Conservation (phyloP, 2,329 filamentous ascomycete species). For the Ceratocystis colombiana region DNA sequence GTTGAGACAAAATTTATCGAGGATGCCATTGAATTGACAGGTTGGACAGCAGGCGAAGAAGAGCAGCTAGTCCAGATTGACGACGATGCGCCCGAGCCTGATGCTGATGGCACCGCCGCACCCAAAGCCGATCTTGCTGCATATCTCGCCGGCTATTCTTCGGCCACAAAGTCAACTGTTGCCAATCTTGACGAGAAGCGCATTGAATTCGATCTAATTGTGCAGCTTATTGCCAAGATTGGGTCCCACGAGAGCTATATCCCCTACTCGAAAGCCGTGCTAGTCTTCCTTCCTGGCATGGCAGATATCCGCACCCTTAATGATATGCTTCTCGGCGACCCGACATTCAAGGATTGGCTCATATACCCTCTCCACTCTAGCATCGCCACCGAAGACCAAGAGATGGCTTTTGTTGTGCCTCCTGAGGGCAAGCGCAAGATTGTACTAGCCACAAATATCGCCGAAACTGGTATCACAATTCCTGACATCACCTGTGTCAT, state of each 20-base stretch:
- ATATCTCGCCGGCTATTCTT: conserved; percentile 62
- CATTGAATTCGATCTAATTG: conserved; percentile 79
- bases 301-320: conserved; percentile 85
- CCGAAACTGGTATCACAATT: conserved; percentile 96
- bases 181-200: conserved; percentile 78
- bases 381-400: conserved; percentile 92
- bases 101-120: conserved; percentile 44
- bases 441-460: conserved; percentile 94
- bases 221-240: conserved; percentile 67
- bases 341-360: conserved; percentile 69
- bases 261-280: conserved; percentile 73
- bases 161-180: conserved; percentile 63
- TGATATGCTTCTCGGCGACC: conserved; percentile 69
- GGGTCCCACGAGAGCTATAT: conserved; percentile 56
- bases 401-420: conserved; percentile 80
- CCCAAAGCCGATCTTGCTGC: conserved; percentile 50
- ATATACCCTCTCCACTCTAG: conserved; percentile 87
- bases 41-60: conserved; percentile 53
- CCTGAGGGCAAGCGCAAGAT: conserved; percentile 79
- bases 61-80: conserved; percentile 34
- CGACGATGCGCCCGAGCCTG: conserved; percentile 38
- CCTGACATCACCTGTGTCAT: conserved; percentile 96
- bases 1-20: conserved; percentile 82
- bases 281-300: conserved; percentile 93
- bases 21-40: conserved; percentile 81